Evolutionary conservation across 345 rosid species (phyloP).

Genomic region (Eucalyptus albens): DNA sequence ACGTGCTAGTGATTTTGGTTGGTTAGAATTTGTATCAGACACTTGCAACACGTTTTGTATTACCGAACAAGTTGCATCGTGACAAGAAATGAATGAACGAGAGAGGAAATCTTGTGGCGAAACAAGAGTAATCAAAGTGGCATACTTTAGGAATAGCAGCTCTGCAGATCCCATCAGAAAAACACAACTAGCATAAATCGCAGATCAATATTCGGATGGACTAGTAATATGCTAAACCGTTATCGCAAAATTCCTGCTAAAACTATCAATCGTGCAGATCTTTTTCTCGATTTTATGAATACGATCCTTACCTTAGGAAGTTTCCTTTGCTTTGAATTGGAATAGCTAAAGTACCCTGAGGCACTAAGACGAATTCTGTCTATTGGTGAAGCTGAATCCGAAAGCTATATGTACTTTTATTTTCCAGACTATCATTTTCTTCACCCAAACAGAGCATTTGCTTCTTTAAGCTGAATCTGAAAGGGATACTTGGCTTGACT

Average conservation of each 20-base stretch:
- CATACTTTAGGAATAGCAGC: not conserved
- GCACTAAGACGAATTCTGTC: too few relatives aligned
- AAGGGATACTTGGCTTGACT: too few relatives aligned
- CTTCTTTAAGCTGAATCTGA: not conserved
- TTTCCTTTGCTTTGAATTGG: too few relatives aligned
- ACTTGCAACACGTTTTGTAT: not conserved
- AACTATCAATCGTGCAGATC: too few relatives aligned
- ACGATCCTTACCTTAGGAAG: too few relatives aligned
- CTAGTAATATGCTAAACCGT: not conserved
- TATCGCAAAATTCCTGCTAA: not conserved
- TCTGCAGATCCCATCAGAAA: not conserved
- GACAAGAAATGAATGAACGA: not conserved
- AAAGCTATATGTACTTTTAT: too few relatives aligned
- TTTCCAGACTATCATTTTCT: not conserved
- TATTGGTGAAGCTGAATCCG: too few relatives aligned
- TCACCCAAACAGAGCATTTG: not conserved
- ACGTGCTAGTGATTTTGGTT: not conserved
- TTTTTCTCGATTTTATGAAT: not conserved
- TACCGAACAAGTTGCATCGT: not conserved
- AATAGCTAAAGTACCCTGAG: too few relatives aligned
- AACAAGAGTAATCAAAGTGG: not conserved
- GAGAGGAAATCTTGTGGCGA: not conserved
- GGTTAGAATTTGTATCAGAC: not conserved
- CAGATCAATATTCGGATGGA: not conserved
- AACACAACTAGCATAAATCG: not conserved